Evolutionary conservation across 1,284 basidiomycete genomes (phyloP).

Genomic region (Ustilago vetiveriae): DNA sequence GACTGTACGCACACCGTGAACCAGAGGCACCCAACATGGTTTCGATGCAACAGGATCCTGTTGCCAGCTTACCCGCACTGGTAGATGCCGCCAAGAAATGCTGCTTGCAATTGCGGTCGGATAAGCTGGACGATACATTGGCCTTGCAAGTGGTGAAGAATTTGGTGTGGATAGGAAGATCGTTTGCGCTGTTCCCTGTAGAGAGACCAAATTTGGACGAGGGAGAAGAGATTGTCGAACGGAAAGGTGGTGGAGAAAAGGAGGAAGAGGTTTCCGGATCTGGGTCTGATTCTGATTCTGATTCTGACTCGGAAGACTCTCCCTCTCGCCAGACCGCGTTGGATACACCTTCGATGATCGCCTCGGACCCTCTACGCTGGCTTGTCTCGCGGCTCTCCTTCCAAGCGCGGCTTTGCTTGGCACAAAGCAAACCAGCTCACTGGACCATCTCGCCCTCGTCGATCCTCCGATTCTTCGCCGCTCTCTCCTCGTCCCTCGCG

Average conservation of each 20-base stretch:
- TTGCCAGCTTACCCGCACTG: conserved; percentile 72
- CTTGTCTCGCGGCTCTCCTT: conserved; percentile 92
- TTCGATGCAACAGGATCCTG: conserved; percentile 66
- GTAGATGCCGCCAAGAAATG: conserved; percentile 80
- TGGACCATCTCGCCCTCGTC: conserved; percentile 85
- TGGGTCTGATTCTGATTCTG: conserved; percentile 30
- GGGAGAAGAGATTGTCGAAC: conserved; percentile 1
- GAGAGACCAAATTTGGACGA: conserved; percentile 20
- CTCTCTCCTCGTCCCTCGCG: conserved; percentile 31
- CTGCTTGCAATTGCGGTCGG: conserved; percentile 82
- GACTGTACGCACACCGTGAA: conserved; percentile 71
- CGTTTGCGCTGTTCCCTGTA: conserved; percentile 50
- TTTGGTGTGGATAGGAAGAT: conserved; percentile 85
- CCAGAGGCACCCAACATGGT: conserved; percentile 24
- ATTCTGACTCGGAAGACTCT: conserved; percentile 45
- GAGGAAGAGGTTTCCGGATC: conserved; percentile 13
- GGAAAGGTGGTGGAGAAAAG: conserved; percentile 5
- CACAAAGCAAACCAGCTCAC: conserved; percentile 49
- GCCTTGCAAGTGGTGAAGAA: conserved; percentile 92
- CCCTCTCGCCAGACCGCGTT: conserved; percentile 18
- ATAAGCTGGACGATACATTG: conserved; percentile 79
- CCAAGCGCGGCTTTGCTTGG: conserved; percentile 73
- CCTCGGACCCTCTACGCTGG: conserved; percentile 80
- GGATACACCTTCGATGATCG: conserved; percentile 22
- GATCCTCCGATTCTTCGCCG: conserved; percentile 73